phyloP scores from a whole-genome alignment of 495 filamentous ascomycete genomes.

The Xylaria nigripes region DNA sequence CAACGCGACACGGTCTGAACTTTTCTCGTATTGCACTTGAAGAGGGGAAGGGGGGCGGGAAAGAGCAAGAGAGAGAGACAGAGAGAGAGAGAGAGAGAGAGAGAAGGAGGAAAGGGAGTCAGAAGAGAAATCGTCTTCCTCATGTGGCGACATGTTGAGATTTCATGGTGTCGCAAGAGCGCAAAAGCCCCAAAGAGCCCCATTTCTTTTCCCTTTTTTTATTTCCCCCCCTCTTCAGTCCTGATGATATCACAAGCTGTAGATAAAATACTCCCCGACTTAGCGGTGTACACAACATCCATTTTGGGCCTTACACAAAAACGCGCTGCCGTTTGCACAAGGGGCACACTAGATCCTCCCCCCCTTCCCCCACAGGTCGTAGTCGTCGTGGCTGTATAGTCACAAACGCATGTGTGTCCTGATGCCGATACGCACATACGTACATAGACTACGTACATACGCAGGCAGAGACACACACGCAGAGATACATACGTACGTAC shows the following conservation, averaged over 20 bases:
- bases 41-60: background rate
- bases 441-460: too few species aligned
- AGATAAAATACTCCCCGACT: background rate
- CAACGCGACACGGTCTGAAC: background rate
- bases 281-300: constrained; percentile 11
- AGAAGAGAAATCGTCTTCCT: background rate
- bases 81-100: too few species aligned
- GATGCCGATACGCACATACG: constrained; percentile 15
- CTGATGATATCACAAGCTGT: background rate
- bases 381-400: constrained; percentile 11
- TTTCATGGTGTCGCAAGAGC: background rate
- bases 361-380: constrained; percentile 7
- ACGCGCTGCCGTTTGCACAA: constrained; percentile 24
- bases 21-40: background rate
- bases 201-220: background rate
- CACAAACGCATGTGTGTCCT: constrained; percentile 12
- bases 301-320: constrained; percentile 15
- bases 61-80: too few species aligned
- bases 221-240: background rate
- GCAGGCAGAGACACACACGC: background rate
- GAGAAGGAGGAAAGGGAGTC: background rate
- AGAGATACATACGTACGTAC: constrained; percentile 14
- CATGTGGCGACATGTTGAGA: background rate
- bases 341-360: constrained; percentile 14
- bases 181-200: background rate